These are phyloP conservation scores for Geotrichum restrictum DNA, from an alignment of 1,139 yeast genomes.

Conservation along the genomic window DNA sequence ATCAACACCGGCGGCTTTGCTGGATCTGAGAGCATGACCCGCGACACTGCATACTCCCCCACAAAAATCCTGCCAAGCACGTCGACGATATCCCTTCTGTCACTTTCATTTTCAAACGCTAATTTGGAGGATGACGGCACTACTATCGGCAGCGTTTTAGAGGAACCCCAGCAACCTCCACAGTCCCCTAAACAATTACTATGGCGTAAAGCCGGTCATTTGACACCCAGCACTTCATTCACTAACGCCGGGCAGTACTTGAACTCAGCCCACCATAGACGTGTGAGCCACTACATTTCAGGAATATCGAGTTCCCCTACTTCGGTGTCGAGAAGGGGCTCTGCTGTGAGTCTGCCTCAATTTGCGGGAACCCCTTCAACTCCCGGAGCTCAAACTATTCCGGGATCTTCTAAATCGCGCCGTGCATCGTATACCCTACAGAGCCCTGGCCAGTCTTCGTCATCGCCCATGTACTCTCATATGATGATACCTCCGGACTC, in stretches of 20 bases:
- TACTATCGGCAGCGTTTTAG: constrained; percentile 8
- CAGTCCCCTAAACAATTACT: constrained; percentile 14
- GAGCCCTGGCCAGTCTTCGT: constrained; percentile 12
- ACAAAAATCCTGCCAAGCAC: constrained; percentile 19
- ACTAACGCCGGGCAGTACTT: constrained; percentile 20
- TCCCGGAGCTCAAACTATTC: constrained; percentile 14
- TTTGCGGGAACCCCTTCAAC: constrained; percentile 1
- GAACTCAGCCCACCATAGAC: constrained; percentile 21
- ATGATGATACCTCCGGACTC: constrained; percentile 20
- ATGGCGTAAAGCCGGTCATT: constrained; percentile 12
- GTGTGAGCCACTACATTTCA: constrained; percentile 22
- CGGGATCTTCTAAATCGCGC: constrained; percentile 4
- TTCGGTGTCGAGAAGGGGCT: constrained; percentile 18
- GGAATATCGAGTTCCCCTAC: constrained; percentile 19
- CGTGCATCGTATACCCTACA: constrained; percentile 13
- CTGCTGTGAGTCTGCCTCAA: constrained; percentile 13
- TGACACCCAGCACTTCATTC: constrained; percentile 16
- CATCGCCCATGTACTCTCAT: constrained; percentile 14
- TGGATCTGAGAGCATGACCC: constrained; percentile 6
- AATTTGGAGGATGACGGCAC: constrained; percentile 6
- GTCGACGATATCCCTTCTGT: constrained; percentile 21
- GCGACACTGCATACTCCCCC: constrained; percentile 14
- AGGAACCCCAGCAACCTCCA: constrained; percentile 14
- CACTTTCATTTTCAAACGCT: constrained; percentile 21
- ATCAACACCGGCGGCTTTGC: constrained; percentile 7